Conservation (phyloP, 306 rosid species). For the Crotalaria pallida region DNA sequence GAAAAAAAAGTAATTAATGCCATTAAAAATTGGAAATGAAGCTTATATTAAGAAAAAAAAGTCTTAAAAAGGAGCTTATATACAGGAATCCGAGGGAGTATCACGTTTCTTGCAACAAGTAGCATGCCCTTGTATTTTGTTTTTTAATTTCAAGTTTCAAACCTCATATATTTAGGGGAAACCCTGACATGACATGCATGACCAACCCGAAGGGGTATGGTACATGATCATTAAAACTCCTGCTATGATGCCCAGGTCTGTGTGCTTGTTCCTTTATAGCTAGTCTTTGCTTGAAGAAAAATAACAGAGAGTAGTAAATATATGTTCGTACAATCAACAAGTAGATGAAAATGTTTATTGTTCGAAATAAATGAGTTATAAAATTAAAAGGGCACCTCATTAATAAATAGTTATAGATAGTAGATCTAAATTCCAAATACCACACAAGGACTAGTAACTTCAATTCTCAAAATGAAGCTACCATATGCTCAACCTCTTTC, state of each 20-base stretch:
- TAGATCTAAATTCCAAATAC: not conserved
- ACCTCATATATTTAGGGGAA: not conserved
- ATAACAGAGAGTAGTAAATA: not conserved
- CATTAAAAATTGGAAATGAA: no score
- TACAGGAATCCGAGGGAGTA: no score
- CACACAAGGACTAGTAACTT: not conserved
- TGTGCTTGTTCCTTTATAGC: not conserved
- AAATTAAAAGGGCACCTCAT: not conserved
- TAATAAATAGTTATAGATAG: not conserved
- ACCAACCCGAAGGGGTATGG: not conserved
- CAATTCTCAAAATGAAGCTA: not conserved
- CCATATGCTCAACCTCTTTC: not conserved
- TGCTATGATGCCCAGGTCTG: not conserved
- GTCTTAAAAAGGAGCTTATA: no score
- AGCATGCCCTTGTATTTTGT: no score
- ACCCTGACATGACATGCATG: not conserved
- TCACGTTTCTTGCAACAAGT: no score
- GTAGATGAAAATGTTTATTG: slow-evolving; percentile 14
- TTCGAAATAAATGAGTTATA: slow-evolving; percentile 12
- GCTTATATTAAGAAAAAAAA: no score
- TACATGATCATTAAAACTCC: not conserved
- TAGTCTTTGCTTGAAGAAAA: not conserved
- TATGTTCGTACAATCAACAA: slow-evolving; percentile 11
- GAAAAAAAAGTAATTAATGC: no score
- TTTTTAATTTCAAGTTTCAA: no score